These are phyloP conservation scores for Venturia aucupariae DNA, from an alignment of 2,329 filamentous ascomycete species.

Conservation along the genomic window DNA sequence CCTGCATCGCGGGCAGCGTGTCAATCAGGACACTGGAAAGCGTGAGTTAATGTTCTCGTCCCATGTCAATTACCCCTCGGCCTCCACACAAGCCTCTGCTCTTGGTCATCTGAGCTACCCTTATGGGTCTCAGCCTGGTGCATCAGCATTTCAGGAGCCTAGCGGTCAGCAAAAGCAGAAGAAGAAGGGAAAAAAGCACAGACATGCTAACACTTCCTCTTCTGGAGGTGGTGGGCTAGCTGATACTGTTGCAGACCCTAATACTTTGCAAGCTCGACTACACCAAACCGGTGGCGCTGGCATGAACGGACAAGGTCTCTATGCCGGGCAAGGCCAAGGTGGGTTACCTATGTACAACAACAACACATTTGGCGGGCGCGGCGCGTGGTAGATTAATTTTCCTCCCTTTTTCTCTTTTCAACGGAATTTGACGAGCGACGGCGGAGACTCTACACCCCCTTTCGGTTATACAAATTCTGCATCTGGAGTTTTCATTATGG, in stretches of 20 bases:
- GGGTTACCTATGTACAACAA: conserved; percentile 86
- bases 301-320: conserved; percentile 75
- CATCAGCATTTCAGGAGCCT: conserved; percentile 77
- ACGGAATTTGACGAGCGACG: conserved; percentile 13
- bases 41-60: conserved; percentile 97
- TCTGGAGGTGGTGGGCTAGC: conserved; percentile 81
- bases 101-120: conserved; percentile 84
- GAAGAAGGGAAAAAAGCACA: conserved; percentile 99
- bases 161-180: conserved; percentile 92
- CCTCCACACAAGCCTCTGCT: conserved; percentile 79
- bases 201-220: conserved; percentile 99
- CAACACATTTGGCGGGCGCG: conserved; percentile 27
- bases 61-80: conserved; percentile 63
- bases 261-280: conserved; percentile 96
- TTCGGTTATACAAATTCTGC: conserved; percentile 2
- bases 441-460: not conserved
- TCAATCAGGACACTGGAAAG: conserved; percentile 71
- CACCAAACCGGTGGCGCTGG: conserved; percentile 80
- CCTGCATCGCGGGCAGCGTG: conserved; percentile 8
- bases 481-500: conserved; percentile 7
- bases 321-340: conserved; percentile 70
- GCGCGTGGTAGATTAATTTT: conserved; percentile 32
- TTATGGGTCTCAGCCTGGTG: conserved; percentile 51
- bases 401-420: conserved; percentile 14
- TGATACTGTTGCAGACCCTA: conserved; percentile 99